Evolutionary conservation across 2,329 filamentous ascomycete genomes (phyloP), one percentile per base, ranked within the genome.

Genomic region (Magnaporthiopsis rhizophila): DNA sequence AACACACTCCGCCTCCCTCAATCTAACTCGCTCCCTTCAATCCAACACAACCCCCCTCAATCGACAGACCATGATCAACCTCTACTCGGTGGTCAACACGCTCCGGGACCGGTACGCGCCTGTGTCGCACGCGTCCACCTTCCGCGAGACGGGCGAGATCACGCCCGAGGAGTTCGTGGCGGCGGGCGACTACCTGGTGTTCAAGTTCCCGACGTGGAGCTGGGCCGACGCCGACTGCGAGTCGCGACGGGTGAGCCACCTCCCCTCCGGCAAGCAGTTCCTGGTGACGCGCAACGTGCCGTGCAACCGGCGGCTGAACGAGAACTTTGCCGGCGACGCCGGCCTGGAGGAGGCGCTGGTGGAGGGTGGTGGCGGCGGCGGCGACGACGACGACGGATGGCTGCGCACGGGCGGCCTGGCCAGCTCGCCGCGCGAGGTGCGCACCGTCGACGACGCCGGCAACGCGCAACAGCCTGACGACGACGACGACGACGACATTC

Each of bases 141-240:
- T 99, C 79, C 91, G 94, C 71, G 85, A 86, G 71, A 97, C 93
- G 5, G 95, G 95, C 69, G 91, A 98, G 80, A 95, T 99, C 78
- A 98, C 94, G 0, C 94, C 94, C 24, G 94, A 97, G 73, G 95
- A 99, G 82, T 99, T 99, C 77, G 83, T 97, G 62, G 89, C 90
- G 4, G 95, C 95, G 3, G 95, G 95, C 71, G 95, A 99, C 80
- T 99, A 98, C 76, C 87, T 99, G 53, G 93, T 97, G 73, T 97
- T 96, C 87, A 98, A 97, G 81, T 99, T 99, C 79, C 95, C 94
- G 11, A 96, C 94, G 65, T 99, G 95, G 95, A 90, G 91, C 62
- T 99, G 95, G 95, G 88, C 90, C 69, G 91, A 95, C 71, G 93
- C 94, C 69, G 90, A 94, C 64, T 86, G 88, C n/a, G 85, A 88